Base-by-base conservation (phyloP, 2,329 filamentous ascomycete species). In the Davidsoniella eucalypti region DNA sequence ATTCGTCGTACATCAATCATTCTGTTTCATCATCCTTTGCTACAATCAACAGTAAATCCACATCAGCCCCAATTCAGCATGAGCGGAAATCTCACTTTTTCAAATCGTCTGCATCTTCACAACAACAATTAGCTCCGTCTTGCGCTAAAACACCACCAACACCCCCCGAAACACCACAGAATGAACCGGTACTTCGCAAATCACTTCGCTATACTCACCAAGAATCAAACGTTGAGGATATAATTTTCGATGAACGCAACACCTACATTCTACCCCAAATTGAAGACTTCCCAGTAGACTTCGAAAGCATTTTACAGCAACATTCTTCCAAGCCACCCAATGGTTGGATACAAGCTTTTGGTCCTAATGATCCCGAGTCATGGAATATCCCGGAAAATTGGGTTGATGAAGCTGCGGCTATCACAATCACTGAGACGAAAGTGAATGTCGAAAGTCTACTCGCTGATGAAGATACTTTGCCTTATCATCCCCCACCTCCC, bases 21-120 rank as follows among this genome's bases (percentile, higher is more conserved):
- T 57, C 70, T 10, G 67, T 64, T 2, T 61, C 64, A 12, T 64
- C 59, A 2, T 71, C 69, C 1, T 68, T 65, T 52, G 58, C 71
- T 41, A 67, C 63, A 4, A 64, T 65, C 54, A 64, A 57, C 9
- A 67, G 65, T 5, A 64, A 69, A 50, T 59, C 67, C 36, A 62
- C 59, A 1, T 57, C 63, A 14, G 62, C 63, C n/a, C 57, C 58
- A 6, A 61, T 61, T 25, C 47, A 50, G 10, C 37, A 23, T 10
- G 29, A 33, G 12, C 29, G 12, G 9, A 12, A 33, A 33, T 10
- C 40, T 21, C 10, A 38, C 25, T 6, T 26, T 39, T 46, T 37
- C 38, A 47, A 51, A n/a, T 39, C 50, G 23, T 26, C 37, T 25
- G 18, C 25, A 6, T 44, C 38, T 25, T 25, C 25, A 17, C 14